phyloP scores from a whole-genome alignment of 768 basidiomycete species.

The Boletus sp. region DNA sequence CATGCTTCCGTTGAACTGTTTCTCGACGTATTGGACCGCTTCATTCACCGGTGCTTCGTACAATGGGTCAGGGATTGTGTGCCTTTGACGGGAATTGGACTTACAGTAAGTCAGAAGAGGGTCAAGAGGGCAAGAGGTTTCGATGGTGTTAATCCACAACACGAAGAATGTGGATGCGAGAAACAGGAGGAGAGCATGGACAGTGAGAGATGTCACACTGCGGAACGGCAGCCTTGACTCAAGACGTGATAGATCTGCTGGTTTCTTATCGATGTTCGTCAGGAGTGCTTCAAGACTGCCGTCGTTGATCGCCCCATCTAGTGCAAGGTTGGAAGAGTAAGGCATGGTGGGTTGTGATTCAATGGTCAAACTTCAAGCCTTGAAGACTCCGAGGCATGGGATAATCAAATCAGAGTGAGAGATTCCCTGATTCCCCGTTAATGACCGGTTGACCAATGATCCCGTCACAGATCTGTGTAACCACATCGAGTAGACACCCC shows the following conservation, averaged over 20 bases:
- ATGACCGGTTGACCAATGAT: background rate
- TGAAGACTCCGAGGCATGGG: no score
- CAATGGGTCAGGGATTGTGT: background rate
- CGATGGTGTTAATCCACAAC: background rate
- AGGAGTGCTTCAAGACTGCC: background rate
- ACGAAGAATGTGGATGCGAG: background rate
- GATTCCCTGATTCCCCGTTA: no score
- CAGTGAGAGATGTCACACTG: background rate
- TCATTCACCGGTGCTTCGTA: background rate
- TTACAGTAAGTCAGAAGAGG: background rate
- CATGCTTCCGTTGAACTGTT: constrained; percentile 1
- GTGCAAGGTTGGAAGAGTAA: background rate
- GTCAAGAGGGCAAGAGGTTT: background rate
- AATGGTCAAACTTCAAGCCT: no score
- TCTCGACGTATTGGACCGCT: constrained; percentile 1
- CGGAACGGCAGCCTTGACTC: background rate
- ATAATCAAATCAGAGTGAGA: background rate
- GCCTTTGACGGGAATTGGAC: background rate
- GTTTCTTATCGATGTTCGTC: background rate
- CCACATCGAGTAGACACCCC: background rate
- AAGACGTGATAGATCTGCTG: background rate
- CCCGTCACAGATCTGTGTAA: background rate
- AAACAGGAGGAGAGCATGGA: background rate
- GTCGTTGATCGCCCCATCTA: background rate
- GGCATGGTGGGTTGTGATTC: no score